Base-by-base conservation (phyloP, 352 stramenopile species). In the Phytopythium montanum region DNA sequence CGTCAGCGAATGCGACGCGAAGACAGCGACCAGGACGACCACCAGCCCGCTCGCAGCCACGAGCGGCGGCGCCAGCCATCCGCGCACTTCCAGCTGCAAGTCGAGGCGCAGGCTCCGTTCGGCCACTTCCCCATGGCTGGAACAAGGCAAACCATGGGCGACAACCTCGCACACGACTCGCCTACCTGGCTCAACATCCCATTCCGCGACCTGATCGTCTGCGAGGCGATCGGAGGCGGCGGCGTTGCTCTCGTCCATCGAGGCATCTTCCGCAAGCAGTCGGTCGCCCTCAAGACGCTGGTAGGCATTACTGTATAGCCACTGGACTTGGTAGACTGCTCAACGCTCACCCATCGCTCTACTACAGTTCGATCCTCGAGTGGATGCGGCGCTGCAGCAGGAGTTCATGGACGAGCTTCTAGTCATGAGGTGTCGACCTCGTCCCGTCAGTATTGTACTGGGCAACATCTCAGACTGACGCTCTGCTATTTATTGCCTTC, bases 321-420 rank as follows among this genome's bases (percentile, higher is more conserved):
- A 31, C 13, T 45, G 14, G 8, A 36, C 9, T 38, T 41, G 33
- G 12, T 6, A 25, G n/a, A 1, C 14, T 2, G 6, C 39, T 2
- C 13, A 9, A 45, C 5, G 39, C 2, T 50, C 19, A 25, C 18
- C 41, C 2, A 23, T 26, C 36, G 28, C 23, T 12, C 21, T 42
- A 34, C 54, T 50, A 39, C 56, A 92, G 87, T 96, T 97, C 67
- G 83, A 96, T 64, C 79, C 85, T 18, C 75, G 90, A 5, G 76
- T 97, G 41, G 86, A 97, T 60, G 73, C 85, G 26, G 73, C 69
- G 1, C 73, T 97, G 19, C 97, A 95, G 64, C 71, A 94, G 53
- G 92, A 97, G 61, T 98, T 95, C 60, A 90, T 97, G 87, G 89
- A 98, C 60, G 92, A 98, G 65, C 66, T 98, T n/a, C 75, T 95